These are phyloP conservation scores for Malus hybrid DNA, from an alignment of 331 rosid genomes.

Conservation along the genomic window DNA sequence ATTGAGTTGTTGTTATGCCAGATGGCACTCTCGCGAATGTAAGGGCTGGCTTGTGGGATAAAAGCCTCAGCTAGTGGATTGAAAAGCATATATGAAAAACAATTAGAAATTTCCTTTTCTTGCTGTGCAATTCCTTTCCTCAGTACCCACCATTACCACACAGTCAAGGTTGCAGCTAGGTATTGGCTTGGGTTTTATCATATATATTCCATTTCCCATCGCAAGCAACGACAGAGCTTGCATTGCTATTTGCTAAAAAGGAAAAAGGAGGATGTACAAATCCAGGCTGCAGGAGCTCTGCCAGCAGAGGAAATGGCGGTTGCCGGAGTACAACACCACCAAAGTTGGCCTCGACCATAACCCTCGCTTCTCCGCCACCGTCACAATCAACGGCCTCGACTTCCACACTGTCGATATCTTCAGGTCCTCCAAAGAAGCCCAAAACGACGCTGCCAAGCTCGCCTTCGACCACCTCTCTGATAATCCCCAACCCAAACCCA, in stretches of 20 bases:
- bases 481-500: not conserved
- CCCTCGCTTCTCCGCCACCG: conserved; percentile 33
- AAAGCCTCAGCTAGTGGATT: no score
- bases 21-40: no score
- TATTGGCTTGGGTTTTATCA: no score
- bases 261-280: conserved; percentile 36
- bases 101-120: no score
- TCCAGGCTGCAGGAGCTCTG: conserved; percentile 49
- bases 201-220: no score
- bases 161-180: no score
- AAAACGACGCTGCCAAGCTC: conserved; percentile 51
- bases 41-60: no score
- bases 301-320: conserved; percentile 31
- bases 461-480: conserved; percentile 39
- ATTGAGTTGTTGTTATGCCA: no score
- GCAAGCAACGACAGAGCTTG: not conserved
- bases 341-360: conserved; percentile 45
- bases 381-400: conserved; percentile 21
- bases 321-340: conserved; percentile 26
- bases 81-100: no score
- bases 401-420: conserved; percentile 5
- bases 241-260: not conserved
- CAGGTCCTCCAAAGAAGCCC: conserved; percentile 34
- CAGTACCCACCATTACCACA: no score
- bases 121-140: no score